phyloP scores from a whole-genome alignment of 495 filamentous ascomycete species.

The Evansstolkia leycettana region DNA sequence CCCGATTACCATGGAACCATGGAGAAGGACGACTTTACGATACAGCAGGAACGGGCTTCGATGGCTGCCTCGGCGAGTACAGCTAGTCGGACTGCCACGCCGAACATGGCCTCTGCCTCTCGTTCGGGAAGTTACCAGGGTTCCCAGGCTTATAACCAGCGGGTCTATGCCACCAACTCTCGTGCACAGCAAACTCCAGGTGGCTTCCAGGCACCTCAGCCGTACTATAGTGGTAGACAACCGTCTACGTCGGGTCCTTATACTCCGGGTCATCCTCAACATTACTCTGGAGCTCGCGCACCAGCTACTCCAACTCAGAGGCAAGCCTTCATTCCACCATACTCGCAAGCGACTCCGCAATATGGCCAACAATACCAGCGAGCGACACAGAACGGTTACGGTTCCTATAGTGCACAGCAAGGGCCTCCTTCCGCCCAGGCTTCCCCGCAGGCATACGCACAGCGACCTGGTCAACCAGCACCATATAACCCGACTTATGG shows the following conservation, averaged over 20 bases:
- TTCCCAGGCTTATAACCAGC: conserved; percentile 24
- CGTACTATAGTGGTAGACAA: conserved; percentile 28
- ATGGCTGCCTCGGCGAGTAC: conserved; percentile 14
- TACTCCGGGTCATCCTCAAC: conserved; percentile 20
- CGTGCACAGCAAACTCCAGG: conserved; percentile 18
- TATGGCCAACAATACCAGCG: conserved; percentile 31
- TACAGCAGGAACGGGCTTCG: conserved; percentile 25
- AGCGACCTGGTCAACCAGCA: conserved; percentile 26
- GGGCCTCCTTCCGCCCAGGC: conserved; percentile 16
- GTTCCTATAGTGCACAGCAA: conserved; percentile 19
- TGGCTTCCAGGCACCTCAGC: conserved; percentile 26
- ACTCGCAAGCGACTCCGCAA: conserved; percentile 24
- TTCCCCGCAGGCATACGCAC: conserved; percentile 28
- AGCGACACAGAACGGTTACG: conserved; percentile 29
- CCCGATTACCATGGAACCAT: conserved; percentile 67
- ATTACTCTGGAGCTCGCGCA: conserved; percentile 23
- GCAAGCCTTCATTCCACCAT: conserved; percentile 23
- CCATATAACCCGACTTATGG: conserved; percentile 26
- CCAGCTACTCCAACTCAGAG: conserved; percentile 34
- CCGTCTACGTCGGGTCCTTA: conserved; percentile 21
- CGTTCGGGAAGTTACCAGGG: conserved; percentile 20
- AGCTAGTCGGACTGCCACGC: conserved; percentile 22
- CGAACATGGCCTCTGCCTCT: conserved; percentile 9
- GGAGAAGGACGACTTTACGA: conserved; percentile 65
- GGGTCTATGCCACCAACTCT: conserved; percentile 19